Conservation (phyloP, 2,329 filamentous ascomycete species). For the Claviceps sp. region DNA sequence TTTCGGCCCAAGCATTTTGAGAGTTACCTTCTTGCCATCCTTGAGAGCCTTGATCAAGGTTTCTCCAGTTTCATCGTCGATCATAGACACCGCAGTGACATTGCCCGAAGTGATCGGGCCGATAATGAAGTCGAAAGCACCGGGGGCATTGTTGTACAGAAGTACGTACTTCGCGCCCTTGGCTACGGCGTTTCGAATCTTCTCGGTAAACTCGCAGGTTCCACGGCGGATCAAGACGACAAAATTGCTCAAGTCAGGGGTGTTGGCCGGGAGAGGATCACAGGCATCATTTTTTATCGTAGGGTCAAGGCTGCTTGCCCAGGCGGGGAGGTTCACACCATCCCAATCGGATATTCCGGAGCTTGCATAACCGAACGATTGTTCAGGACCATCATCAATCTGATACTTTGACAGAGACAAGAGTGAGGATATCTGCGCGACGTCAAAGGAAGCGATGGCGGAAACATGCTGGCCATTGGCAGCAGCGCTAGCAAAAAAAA, state of each 20-base stretch:
- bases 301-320: conserved; percentile 35
- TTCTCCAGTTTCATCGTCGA: conserved; percentile 26
- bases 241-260: conserved; percentile 41
- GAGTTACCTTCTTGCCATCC: conserved; percentile 27
- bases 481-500: conserved; percentile 37
- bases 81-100: conserved; percentile 27
- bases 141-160: conserved; percentile 42
- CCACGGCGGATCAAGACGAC: conserved; percentile 49
- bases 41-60: conserved; percentile 30
- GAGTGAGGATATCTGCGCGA: conserved; percentile 27
- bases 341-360: conserved; percentile 29
- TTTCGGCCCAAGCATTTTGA: conserved; percentile 27
- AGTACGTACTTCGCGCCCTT: conserved; percentile 47
- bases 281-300: conserved; percentile 37
- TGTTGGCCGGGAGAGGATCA: conserved; percentile 33
- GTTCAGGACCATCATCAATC: conserved; percentile 19
- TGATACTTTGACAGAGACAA: conserved; percentile 27
- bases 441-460: conserved; percentile 38
- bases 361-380: conserved; percentile 29
- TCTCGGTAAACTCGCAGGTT: conserved; percentile 40
- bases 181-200: conserved; percentile 37
- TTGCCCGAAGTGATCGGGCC: conserved; percentile 7
- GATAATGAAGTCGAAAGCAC: conserved; percentile 18
- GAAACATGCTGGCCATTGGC: conserved; percentile 33
- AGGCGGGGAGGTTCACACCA: conserved; percentile 34